Conservation (phyloP, 129 eudicot species). For the Gnaphalium uliginosum region DNA sequence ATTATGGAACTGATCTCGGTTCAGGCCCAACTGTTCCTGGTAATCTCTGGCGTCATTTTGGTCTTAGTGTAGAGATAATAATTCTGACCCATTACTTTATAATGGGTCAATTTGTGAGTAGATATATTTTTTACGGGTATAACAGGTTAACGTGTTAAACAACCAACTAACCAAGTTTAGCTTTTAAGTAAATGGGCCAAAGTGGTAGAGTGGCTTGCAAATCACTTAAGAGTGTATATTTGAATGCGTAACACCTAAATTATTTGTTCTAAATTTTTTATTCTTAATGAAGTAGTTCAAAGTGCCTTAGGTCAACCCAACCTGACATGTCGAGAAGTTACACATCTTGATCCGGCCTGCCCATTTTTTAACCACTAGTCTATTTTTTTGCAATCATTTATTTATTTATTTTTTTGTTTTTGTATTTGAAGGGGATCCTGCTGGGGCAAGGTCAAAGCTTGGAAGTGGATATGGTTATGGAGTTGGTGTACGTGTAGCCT, state of each 20-base stretch:
- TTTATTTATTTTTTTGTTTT: neutral
- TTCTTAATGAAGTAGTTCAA: neutral
- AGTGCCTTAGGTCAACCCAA: neutral
- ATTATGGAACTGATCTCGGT: constrained; percentile 96
- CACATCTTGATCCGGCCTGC: neutral
- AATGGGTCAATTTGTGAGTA: neutral
- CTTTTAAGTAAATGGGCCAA: neutral
- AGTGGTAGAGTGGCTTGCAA: neutral
- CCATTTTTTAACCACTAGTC: neutral
- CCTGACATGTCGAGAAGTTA: neutral
- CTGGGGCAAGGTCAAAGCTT: constrained; percentile 85
- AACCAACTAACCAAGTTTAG: neutral
- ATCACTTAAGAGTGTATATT: neutral
- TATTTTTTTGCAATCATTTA: neutral
- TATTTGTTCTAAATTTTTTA: neutral
- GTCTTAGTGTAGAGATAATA: neutral
- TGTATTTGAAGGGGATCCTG: constrained; percentile 78
- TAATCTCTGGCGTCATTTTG: constrained; percentile 26
- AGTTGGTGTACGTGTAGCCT: constrained; percentile 81
- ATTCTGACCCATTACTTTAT: neutral
- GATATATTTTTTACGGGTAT: neutral
- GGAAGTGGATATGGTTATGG: constrained; percentile 96
- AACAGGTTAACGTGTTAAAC: neutral
- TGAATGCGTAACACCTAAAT: neutral
- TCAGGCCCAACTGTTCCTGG: constrained; percentile 91